phyloP scores from a whole-genome alignment of 306 rosid species.

The Aeschynomene evenia region DNA sequence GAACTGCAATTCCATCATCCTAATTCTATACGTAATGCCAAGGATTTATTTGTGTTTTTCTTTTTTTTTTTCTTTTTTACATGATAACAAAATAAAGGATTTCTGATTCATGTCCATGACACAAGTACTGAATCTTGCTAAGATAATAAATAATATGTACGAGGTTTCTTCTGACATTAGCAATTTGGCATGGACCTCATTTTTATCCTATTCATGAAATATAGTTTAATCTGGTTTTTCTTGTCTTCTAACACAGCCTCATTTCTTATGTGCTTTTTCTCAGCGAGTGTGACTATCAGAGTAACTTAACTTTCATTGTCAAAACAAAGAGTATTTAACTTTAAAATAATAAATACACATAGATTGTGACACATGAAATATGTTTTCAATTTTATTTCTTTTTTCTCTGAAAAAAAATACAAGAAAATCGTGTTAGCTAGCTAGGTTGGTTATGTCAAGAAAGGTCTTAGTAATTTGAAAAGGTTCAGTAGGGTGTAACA shows the following conservation, averaged over 20 bases:
- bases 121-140: not conserved
- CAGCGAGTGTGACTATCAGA: too few relatives aligned
- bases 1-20: too few relatives aligned
- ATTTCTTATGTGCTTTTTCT: too few relatives aligned
- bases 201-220: not conserved
- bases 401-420: not conserved
- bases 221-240: not conserved
- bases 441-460: constrained; percentile 1
- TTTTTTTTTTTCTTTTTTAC: not conserved
- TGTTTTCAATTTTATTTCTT: too few relatives aligned
- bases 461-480: not conserved
- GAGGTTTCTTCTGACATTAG: constrained; percentile 30
- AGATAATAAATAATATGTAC: not conserved
- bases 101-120: not conserved
- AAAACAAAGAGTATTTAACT: too few relatives aligned
- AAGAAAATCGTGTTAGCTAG: not conserved
- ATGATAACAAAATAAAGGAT: not conserved
- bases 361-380: too few relatives aligned
- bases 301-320: too few relatives aligned
- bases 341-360: too few relatives aligned
- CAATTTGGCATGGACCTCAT: not conserved
- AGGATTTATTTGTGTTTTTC: not conserved
- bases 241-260: too few relatives aligned
- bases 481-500: not conserved
- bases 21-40: too few relatives aligned